These are phyloP conservation scores for Podila clonocystis DNA, from an alignment of 192 early-diverging fungal species.

Conservation along the genomic window DNA sequence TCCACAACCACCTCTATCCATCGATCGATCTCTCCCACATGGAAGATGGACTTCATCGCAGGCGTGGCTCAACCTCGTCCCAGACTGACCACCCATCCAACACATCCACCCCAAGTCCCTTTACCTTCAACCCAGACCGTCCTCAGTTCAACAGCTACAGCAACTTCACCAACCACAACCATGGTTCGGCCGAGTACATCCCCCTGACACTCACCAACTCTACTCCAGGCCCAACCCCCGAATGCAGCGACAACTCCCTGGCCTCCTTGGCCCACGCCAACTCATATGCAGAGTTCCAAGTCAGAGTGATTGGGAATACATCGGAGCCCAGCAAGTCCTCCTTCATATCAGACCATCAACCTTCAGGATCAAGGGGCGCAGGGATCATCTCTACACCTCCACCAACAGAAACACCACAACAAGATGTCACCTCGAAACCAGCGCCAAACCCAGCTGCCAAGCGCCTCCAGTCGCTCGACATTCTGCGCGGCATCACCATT, in stretches of 20 bases:
- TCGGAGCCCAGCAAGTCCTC: too few species aligned
- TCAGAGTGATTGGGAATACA: conserved; percentile 20
- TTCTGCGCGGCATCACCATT: conserved; percentile 57
- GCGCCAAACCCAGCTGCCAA: not conserved
- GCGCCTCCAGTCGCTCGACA: conserved; percentile 55
- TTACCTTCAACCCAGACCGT: not conserved
- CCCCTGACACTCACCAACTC: not conserved
- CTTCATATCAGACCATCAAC: too few species aligned
- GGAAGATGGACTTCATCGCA: conserved; percentile 3
- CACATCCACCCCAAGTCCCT: not conserved
- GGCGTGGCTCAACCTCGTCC: conserved; percentile 5
- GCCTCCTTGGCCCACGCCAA: conserved; percentile 1
- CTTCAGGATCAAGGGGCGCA: not conserved
- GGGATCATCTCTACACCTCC: not conserved
- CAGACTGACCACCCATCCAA: not conserved
- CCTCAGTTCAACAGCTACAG: not conserved
- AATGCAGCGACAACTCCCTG: conserved; percentile 6
- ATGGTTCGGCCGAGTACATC: not conserved
- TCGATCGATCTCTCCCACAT: not conserved
- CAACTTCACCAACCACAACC: not conserved
- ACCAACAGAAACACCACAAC: not conserved
- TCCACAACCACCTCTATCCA: not conserved
- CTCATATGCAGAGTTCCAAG: conserved; percentile 11
- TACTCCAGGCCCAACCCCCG: not conserved
- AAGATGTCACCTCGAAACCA: not conserved